Evolutionary conservation across 139 green algal species (phyloP).

Genomic region (Diplosphaera chodatii): DNA sequence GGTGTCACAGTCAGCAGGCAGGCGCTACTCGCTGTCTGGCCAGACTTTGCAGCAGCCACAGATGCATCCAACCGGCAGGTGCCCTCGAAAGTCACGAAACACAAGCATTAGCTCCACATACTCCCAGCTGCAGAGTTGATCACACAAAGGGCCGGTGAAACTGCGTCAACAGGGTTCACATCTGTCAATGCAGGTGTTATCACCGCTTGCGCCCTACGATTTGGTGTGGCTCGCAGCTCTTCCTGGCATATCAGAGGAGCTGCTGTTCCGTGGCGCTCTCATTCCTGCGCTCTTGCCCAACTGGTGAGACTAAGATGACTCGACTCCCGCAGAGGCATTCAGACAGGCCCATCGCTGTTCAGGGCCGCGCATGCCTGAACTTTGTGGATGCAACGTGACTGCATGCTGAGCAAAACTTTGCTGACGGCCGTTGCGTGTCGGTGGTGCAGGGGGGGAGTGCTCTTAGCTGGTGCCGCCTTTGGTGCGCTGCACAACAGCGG

Average conservation of each 20-base stretch:
- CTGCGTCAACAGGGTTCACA: not conserved
- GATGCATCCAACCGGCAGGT: conserved; percentile 63
- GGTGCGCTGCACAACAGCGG: conserved; percentile 69
- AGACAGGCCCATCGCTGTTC: not conserved
- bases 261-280: conserved; percentile 72
- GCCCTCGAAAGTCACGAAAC: too few relatives aligned
- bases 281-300: conserved; percentile 66
- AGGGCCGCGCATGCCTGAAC: too few relatives aligned
- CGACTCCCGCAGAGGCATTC: not conserved
- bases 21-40: conserved; percentile 45
- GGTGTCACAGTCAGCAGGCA: conserved; percentile 50
- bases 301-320: conserved; percentile 18
- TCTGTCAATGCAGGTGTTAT: conserved; percentile 46
- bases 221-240: conserved; percentile 46
- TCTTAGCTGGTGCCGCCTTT: conserved; percentile 59
- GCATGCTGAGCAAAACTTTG: too few relatives aligned
- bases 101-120: not conserved
- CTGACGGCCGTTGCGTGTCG: too few relatives aligned
- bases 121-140: not conserved
- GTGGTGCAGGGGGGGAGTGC: conserved; percentile 50
- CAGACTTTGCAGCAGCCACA: conserved; percentile 53
- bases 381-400: too few relatives aligned
- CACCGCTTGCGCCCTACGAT: conserved; percentile 41
- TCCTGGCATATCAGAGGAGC: conserved; percentile 60
- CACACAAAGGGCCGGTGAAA: too few relatives aligned